Evolutionary conservation across 2,329 filamentous ascomycete species (phyloP).

Genomic region (Microcyclospora tardicrescens): DNA sequence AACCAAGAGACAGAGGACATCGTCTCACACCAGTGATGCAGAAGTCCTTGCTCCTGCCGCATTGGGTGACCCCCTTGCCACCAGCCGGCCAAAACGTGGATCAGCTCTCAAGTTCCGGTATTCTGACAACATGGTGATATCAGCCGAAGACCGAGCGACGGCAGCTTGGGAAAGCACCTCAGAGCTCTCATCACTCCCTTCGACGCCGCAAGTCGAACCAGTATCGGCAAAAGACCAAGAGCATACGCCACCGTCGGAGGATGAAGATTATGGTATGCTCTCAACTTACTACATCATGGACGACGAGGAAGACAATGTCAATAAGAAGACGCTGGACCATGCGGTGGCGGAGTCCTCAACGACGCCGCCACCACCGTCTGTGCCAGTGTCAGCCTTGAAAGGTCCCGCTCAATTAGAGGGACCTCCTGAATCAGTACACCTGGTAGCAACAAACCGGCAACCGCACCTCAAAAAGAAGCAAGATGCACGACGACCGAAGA

Average conservation of each 20-base stretch:
- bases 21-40: not conserved
- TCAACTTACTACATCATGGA: slow-evolving; percentile 21
- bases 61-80: slow-evolving; percentile 11
- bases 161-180: slow-evolving; percentile 5
- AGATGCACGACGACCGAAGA: not conserved
- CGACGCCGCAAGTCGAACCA: slow-evolving; percentile 7
- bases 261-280: slow-evolving; percentile 20
- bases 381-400: not conserved
- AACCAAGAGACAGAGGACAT: not conserved
- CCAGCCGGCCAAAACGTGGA: slow-evolving; percentile 8
- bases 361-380: slow-evolving; percentile 1
- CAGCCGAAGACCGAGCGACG: slow-evolving; percentile 1
- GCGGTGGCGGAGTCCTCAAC: slow-evolving; percentile 4
- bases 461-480: slow-evolving; percentile 1
- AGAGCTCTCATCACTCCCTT: slow-evolving; percentile 13
- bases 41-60: not conserved
- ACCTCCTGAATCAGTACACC: not conserved
- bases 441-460: not conserved
- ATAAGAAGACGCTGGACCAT: slow-evolving; percentile 1
- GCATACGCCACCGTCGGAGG: slow-evolving; percentile 8
- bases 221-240: slow-evolving; percentile 2
- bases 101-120: slow-evolving; percentile 7
- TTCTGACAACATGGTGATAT: slow-evolving; percentile 8
- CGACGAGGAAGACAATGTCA: slow-evolving; percentile 10
- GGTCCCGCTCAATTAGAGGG: not conserved